Evolutionary conservation across 768 basidiomycete genomes (phyloP).

Genomic region (Suillus brevipes): DNA sequence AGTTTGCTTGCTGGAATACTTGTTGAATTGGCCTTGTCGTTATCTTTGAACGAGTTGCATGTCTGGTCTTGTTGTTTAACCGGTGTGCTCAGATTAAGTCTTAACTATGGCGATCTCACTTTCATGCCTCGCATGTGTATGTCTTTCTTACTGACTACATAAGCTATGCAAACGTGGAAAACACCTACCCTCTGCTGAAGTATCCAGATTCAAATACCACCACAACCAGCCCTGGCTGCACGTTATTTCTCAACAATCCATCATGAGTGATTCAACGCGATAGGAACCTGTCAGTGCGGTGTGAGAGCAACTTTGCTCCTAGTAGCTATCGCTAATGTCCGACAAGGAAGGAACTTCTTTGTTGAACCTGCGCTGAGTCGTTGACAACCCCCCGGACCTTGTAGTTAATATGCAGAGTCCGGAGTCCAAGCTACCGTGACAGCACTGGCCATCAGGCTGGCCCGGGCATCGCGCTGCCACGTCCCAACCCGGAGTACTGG

Average conservation of each 20-base stretch:
- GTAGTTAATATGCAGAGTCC: neutral
- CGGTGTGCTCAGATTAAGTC: neutral
- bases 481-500: neutral
- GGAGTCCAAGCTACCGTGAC: neutral
- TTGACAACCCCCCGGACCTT: neutral
- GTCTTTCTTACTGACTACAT: no score
- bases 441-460: neutral
- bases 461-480: neutral
- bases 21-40: no score
- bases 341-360: neutral
- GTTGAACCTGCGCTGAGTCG: neutral
- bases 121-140: no score
- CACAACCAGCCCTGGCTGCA: neutral
- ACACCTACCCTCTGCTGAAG: no score
- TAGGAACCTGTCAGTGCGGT: no score
- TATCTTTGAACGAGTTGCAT: no score
- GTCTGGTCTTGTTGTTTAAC: neutral
- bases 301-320: neutral
- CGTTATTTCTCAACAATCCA: neutral
- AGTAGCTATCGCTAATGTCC: neutral
- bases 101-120: no score
- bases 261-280: no score
- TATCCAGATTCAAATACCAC: no score
- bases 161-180: no score
- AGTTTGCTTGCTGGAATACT: neutral